Base-by-base conservation (phyloP, 352 stramenopile genomes). In the Globisporangium acanthophoron region DNA sequence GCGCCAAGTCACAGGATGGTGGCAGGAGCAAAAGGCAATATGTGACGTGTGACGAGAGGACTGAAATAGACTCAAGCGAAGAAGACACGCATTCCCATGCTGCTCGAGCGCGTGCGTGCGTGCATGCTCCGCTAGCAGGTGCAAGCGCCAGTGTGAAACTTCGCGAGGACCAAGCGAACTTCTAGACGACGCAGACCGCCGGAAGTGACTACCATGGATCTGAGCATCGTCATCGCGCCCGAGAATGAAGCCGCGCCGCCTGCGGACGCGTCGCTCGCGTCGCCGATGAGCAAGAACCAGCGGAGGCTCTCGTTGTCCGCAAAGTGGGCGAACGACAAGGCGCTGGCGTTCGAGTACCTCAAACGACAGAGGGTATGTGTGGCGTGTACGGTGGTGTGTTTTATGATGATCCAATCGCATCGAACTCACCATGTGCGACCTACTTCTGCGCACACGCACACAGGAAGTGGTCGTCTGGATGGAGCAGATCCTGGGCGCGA, bases 401-500 rank as follows among this genome's bases (percentile, higher is more conserved):
- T 18, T 20, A 27, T 27, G 24, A 27, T 27, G 24, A 27, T 27
- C 24, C 24, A 27, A 27, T 27, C 24, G 24, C 24, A 27, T 27
- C 24, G 24, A 27, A 27, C 24, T 27, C 24, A 27, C 24, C 24
- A 1, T 27, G 24, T 27, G 24, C 24, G 24, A 27, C 24, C 24
- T 27, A 27, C 24, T 27, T 27, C 24, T 27, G 24, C 1, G 24
- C 24, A 1, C 24, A 33, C 21, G 18, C 1, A 41, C 24, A 33
- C 48, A 92, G 82, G 79, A 88, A 52, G 64, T 85, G 52, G 78
- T 92, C 51, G 45, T 79, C 27, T 90, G 82, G 80, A 88, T 90
- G 43, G 80, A 90, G 48, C 72, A 67, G n/a, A 75, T 89, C 16
- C 54, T 92, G 0, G 76, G 80, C 4, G 67, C 65, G 21, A 75